Percentiles rank a stretch among this genome's conserved stretches.
Evolutionary conservation across 192 early-diverging fungal species (phyloP).

Genomic region (Entomortierella beljakovae): DNA sequence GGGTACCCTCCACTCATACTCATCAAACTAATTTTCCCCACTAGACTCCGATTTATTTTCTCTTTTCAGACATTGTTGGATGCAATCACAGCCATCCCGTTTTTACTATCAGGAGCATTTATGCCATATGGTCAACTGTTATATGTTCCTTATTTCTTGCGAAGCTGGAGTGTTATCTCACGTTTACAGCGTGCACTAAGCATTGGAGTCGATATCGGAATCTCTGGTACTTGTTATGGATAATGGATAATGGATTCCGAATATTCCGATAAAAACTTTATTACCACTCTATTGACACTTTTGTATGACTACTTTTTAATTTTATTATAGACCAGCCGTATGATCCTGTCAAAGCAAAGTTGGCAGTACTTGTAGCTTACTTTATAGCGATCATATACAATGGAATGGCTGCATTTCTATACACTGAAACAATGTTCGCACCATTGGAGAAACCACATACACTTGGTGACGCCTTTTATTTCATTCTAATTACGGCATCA

Average conservation of each 20-base stretch:
- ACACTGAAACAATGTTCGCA: slow-evolving; percentile 66
- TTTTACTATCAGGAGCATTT: slow-evolving; percentile 58
- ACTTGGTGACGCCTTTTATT: slow-evolving; percentile 56
- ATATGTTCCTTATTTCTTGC: slow-evolving; percentile 74
- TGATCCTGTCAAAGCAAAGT: slow-evolving; percentile 63
- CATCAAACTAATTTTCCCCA: not conserved
- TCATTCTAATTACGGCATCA: slow-evolving; percentile 74
- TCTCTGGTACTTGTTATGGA: slow-evolving; percentile 52
- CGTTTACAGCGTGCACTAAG: slow-evolving; percentile 67
- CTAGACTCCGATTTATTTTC: slow-evolving; percentile 54
- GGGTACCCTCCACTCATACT: not conserved
- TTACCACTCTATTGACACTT: too few relatives aligned
- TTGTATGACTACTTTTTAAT: not conserved
- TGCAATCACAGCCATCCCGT: slow-evolving; percentile 63
- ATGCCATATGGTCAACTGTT: slow-evolving; percentile 58
- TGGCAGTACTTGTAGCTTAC: slow-evolving; percentile 64
- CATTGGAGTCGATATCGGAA: slow-evolving; percentile 60
- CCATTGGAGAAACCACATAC: slow-evolving; percentile 13
- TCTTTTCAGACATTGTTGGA: slow-evolving; percentile 61
- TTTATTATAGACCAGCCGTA: slow-evolving; percentile 52
- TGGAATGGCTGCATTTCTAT: slow-evolving; percentile 70
- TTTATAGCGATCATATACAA: slow-evolving; percentile 68
- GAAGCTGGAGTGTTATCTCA: slow-evolving; percentile 65
- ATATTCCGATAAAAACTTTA: not conserved
- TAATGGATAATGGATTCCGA: too few relatives aligned